These are phyloP conservation scores for Salix suchowensis DNA, from an alignment of 345 rosid genomes.

Conservation along the genomic window DNA sequence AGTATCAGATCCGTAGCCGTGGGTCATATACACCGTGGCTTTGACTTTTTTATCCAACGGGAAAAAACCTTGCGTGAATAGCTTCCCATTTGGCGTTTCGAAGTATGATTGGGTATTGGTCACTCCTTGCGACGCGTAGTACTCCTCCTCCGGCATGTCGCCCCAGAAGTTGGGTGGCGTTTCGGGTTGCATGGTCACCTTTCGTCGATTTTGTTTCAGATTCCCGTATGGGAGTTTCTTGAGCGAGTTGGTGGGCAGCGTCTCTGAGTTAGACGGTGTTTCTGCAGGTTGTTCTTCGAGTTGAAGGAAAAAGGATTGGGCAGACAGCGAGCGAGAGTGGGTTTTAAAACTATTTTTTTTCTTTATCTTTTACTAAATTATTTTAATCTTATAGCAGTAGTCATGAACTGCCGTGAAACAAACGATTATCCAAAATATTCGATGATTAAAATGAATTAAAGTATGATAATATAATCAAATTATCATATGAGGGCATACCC, in stretches of 20 bases:
- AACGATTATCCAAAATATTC: too few relatives aligned
- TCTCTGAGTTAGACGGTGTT: neutral
- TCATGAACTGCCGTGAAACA: too few relatives aligned
- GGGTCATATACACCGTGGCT: constrained; percentile 75
- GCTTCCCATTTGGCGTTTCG: constrained; percentile 75
- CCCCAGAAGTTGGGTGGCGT: constrained; percentile 79
- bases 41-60: constrained; percentile 70
- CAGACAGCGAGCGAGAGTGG: neutral
- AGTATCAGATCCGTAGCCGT: constrained; percentile 91
- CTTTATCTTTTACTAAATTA: too few relatives aligned
- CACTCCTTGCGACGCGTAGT: constrained; percentile 80
- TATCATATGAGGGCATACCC: too few relatives aligned
- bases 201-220: neutral
- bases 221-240: neutral
- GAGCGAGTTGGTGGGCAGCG: neutral
- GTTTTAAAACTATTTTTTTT: neutral
- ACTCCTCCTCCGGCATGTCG: constrained; percentile 78
- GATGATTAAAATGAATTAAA: too few relatives aligned
- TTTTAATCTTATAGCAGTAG: too few relatives aligned
- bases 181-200: constrained; percentile 13
- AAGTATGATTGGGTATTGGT: constrained; percentile 67
- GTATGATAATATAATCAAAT: too few relatives aligned
- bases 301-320: too few relatives aligned
- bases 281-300: neutral
- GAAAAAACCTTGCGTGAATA: constrained; percentile 76